phyloP scores from a whole-genome alignment of 805 yeast species.

The Kuraishia capsulata region DNA sequence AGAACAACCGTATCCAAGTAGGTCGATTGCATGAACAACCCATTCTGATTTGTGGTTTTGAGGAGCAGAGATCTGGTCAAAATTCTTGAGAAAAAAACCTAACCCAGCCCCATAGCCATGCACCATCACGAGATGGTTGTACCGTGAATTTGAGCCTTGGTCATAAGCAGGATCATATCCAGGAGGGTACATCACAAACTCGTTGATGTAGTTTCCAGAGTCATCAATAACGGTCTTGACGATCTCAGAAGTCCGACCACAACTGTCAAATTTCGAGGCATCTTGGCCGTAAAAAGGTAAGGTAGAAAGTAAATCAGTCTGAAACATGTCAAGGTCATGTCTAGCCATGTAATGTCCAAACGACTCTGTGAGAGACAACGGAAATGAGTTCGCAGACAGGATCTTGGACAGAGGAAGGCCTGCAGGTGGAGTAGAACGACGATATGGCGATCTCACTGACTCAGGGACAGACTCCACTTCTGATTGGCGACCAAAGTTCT shows the following conservation, averaged over 20 bases:
- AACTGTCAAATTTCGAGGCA: constrained; percentile 31
- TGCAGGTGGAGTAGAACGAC: constrained; percentile 54
- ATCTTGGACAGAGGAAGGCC: constrained; percentile 54
- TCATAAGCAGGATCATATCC: constrained; percentile 3
- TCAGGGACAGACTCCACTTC: no score
- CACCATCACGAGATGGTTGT: constrained; percentile 56
- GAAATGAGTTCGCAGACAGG: constrained; percentile 41
- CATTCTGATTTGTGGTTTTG: constrained; percentile 35
- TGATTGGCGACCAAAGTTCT: no score
- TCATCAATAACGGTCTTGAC: constrained; percentile 47
- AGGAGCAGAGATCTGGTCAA: constrained; percentile 25
- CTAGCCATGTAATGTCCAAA: constrained; percentile 35
- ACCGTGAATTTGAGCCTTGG: no score
- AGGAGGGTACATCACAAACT: constrained; percentile 49
- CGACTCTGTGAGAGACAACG: constrained; percentile 44
- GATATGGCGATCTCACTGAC: constrained; percentile 20
- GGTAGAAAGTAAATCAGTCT: constrained; percentile 40
- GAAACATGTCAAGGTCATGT: constrained; percentile 16
- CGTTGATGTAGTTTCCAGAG: constrained; percentile 57
- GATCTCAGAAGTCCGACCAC: constrained; percentile 29
- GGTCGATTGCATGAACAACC: constrained; percentile 79
- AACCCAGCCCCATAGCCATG: constrained; percentile 95
- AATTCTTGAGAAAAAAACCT: constrained; percentile 70
- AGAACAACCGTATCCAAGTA: constrained; percentile 86
- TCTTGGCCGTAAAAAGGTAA: constrained; percentile 58